A percentile compares a stretch with the other conserved stretches of the same genome.
Conservation (phyloP, 345 rosid species). For the Dipteronia sinensis region DNA sequence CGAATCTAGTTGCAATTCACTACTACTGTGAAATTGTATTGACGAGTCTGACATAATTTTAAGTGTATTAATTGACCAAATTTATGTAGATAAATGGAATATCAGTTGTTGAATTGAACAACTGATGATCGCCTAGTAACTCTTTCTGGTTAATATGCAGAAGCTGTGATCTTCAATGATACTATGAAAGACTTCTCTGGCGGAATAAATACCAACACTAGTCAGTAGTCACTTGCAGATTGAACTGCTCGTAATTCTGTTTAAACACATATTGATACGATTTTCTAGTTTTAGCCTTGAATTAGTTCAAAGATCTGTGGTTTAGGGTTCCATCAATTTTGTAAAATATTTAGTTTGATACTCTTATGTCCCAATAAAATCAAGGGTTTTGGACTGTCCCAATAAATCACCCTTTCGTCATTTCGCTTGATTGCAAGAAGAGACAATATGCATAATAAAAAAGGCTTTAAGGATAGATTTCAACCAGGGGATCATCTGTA, state of each 20-base stretch:
- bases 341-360: neutral
- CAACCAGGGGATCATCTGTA: neutral
- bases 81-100: too few relatives aligned
- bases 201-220: too few relatives aligned
- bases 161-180: neutral
- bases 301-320: neutral
- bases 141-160: neutral
- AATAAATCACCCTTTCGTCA: neutral
- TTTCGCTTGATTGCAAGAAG: neutral
- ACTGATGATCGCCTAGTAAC: too few relatives aligned
- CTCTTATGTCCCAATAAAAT: neutral
- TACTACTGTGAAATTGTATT: neutral
- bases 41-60: too few relatives aligned
- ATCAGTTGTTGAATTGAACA: too few relatives aligned
- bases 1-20: neutral
- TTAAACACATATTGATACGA: neutral
- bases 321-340: neutral
- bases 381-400: neutral
- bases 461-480: neutral
- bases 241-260: neutral
- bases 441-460: neutral
- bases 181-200: neutral
- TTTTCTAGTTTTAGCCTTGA: neutral
- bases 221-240: neutral
- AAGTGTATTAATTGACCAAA: too few relatives aligned